Conservation (phyloP, 768 basidiomycete species). For the Leccinum variicolor region DNA sequence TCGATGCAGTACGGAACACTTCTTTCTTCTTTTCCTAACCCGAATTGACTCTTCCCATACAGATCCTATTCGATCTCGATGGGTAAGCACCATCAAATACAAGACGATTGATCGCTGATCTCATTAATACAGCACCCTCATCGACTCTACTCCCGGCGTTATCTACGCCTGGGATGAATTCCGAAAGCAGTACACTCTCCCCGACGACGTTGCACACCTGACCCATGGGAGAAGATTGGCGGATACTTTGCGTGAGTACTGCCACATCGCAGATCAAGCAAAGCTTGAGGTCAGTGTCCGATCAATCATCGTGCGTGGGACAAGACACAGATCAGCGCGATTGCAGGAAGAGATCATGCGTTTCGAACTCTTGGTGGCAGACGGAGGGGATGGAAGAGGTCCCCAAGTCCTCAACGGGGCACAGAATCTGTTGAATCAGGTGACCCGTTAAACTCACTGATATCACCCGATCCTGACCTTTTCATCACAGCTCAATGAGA, state of each 20-base stretch:
- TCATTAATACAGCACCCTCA: slow-evolving; percentile 50
- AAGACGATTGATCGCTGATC: slow-evolving; percentile 3
- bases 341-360: slow-evolving; percentile 63
- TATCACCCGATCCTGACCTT: neutral
- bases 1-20: slow-evolving; percentile 48
- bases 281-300: slow-evolving; percentile 48
- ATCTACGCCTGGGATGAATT: slow-evolving; percentile 73
- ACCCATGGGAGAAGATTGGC: slow-evolving; percentile 75
- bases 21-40: neutral
- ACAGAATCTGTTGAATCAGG: slow-evolving; percentile 50
- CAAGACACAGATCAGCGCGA: neutral
- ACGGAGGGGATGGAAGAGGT: slow-evolving; percentile 39
- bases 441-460: slow-evolving; percentile 22
- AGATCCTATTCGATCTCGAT: slow-evolving; percentile 73
- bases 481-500: slow-evolving; percentile 19
- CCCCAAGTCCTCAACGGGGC: slow-evolving; percentile 69
- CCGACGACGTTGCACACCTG: slow-evolving; percentile 50
- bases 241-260: slow-evolving; percentile 73
- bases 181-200: slow-evolving; percentile 54
- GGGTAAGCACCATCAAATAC: slow-evolving; percentile 40
- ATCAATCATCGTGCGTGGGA: neutral
- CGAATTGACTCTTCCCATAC: slow-evolving; percentile 8
- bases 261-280: slow-evolving; percentile 54
- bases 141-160: slow-evolving; percentile 86
- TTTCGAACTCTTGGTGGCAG: slow-evolving; percentile 74